Evolutionary conservation across 768 basidiomycete genomes (phyloP), one percentile per base, ranked within the genome.

Genomic region (Boletus pseudo-olivaceus): DNA sequence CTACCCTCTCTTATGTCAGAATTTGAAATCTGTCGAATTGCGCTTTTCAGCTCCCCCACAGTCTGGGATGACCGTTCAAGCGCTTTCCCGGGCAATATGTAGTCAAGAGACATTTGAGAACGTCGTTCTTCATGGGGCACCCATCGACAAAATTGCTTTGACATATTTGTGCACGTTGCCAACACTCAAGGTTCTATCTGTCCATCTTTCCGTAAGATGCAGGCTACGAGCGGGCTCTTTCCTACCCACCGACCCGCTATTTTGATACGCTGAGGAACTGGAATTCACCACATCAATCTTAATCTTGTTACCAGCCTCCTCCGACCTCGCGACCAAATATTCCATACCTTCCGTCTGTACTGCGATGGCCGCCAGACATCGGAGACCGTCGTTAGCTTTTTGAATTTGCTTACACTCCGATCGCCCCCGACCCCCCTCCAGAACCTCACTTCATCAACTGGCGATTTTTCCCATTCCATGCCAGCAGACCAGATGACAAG

Each of bases 41-140:
- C 9, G 30, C 12, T 59, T 59, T 29, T 12, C 17, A 1, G 5
- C 10, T 0, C 5, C 6, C 5, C 7, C 34, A 26, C 30, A 15
- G 3, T 34, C 47, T n/a, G 10, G 3, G 11, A 27, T 37, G 17
- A 47, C 38, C 9, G 43, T 34, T 1, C 35, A 42, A 35, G 51
- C 51, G 8, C 50, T 59, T 34, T 62, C 56, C 2, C 37, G n/a
- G 33, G 35, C 56, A 12, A 42, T 62, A 7, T 53, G 46, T 17
- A 14, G 20, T 9, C 54, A 53, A 7, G 33, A 20, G 0, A 8
- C 3, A 2, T 45, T 63, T 1, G 54, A 51, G 33, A 44, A 10
- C 0, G 40, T 43, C 30, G 6, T 1, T 1, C 14, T 56, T 8
- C 6, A n/a, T 20, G 20, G 2, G 23, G 23, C 7, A 0, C 42